A percentile compares a stretch with the other conserved stretches of the same genome.
These are phyloP conservation scores for Teratosphaeria nubilosa DNA, from an alignment of 2,329 filamentous ascomycete species.

Conservation along the genomic window DNA sequence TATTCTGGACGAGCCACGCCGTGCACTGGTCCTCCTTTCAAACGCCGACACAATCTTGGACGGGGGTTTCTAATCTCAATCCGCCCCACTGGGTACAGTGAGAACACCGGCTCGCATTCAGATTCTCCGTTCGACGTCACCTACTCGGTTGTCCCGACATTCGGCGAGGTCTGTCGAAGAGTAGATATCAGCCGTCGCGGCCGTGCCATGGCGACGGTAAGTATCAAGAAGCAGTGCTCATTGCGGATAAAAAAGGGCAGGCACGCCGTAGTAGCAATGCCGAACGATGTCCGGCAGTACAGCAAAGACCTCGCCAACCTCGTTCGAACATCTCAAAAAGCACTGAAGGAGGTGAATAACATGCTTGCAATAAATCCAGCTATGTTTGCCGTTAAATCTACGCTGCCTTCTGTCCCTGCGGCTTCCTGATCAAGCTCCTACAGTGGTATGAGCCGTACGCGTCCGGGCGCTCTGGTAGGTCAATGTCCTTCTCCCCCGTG, in stretches of 20 bases:
- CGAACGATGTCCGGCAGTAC: background rate
- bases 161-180: background rate
- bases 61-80: background rate
- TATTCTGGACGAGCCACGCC: background rate
- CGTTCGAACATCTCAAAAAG: too few species aligned
- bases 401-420: background rate
- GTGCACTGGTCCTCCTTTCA: background rate
- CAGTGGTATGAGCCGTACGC: constrained; percentile 4
- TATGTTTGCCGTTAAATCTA: background rate
- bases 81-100: background rate
- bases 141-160: background rate
- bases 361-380: background rate
- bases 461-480: constrained; percentile 4
- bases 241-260: background rate
- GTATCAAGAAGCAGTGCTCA: too few species aligned
- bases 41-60: background rate
- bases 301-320: background rate
- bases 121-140: background rate
- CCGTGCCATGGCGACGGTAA: background rate
- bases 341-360: too few species aligned
- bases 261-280: background rate
- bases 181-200: background rate
- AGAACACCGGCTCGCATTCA: background rate
- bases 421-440: constrained; percentile 2
- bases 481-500: background rate